Base-by-base conservation (phyloP, 2,329 filamentous ascomycete species). In the Ceratocystis papillata region DNA sequence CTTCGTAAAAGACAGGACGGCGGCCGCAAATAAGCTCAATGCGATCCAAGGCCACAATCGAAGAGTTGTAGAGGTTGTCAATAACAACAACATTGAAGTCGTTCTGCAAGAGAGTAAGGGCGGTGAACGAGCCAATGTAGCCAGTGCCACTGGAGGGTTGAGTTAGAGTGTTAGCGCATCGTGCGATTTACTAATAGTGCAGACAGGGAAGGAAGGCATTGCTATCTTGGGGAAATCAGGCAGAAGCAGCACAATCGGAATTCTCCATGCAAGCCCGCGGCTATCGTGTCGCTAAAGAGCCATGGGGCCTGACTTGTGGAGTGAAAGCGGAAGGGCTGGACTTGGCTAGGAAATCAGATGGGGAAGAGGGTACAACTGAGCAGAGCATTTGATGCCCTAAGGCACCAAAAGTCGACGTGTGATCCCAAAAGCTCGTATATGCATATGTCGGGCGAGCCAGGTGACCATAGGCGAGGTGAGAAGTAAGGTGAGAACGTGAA, bases 121-220 rank as follows among this genome's bases (percentile, higher is more conserved):
- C 81, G 69, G 94, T 99, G 82, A 97, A 97, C 63, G 93, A 97
- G 76, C 94, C 94, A 77, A 99, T 99, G 82, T 99, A 99, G 80
- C 94, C 94, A 70, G 92, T 96, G 74, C 94, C 94, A 83, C 94
- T 96, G 37, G 37, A n/a, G 28, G 8, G 55, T 6, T 25, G 55
- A 37, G 55, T 20, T 59, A 1, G 33, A 59, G 55, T 33, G 55
- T 59, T 30, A 59, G 55, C 20, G 33, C 30, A 17, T 25, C 46
- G 45, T 62, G 45, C 15, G 45, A 10, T 12, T 63, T 62, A 15
- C 12, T 30, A 44, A 30, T 33, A 20, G 37, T 20, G 45, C 8
- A 73, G 72, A 68, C 68, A 70, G 55, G 65, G 63, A 62, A 33
- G 66, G 63, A 62, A 33, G 12, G 71, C 71, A 72, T 64, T 20